Evolutionary conservation across 2,329 filamentous ascomycete genomes (phyloP).

Genomic region (Fusarium pseudograminearum): DNA sequence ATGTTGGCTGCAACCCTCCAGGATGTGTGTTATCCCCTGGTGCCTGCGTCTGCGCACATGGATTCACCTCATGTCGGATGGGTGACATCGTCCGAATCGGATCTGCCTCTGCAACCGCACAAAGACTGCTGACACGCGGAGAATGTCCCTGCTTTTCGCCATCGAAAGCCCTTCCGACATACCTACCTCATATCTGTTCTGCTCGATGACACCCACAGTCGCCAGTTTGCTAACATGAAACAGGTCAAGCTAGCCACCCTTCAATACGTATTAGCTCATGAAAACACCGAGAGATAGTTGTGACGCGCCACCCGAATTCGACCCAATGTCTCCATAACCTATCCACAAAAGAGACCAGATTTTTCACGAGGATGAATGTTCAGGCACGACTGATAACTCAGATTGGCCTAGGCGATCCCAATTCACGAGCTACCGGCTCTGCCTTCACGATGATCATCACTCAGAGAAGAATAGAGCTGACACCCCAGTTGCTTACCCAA

Average conservation of each 20-base stretch:
- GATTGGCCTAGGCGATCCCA: slow-evolving; percentile 16
- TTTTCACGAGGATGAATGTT: slow-evolving; percentile 4
- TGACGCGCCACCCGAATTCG: slow-evolving; percentile 27
- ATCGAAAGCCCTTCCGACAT: slow-evolving; percentile 8
- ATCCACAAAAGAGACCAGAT: slow-evolving; percentile 11
- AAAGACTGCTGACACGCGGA: slow-evolving; percentile 31
- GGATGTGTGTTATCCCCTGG: slow-evolving; percentile 28
- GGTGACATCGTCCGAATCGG: slow-evolving; percentile 47
- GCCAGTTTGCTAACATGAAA: neutral
- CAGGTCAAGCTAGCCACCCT: neutral
- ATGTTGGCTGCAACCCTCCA: slow-evolving; percentile 30
- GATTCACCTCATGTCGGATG: slow-evolving; percentile 31
- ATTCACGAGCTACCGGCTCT: slow-evolving; percentile 15
- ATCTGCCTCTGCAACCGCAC: slow-evolving; percentile 38
- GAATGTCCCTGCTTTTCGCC: slow-evolving; percentile 34
- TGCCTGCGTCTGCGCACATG: slow-evolving; percentile 29
- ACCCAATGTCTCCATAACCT: slow-evolving; percentile 18
- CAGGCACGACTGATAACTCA: slow-evolving; percentile 12
- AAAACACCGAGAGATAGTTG: slow-evolving; percentile 5
- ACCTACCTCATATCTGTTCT: neutral
- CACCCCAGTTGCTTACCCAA: slow-evolving; percentile 42
- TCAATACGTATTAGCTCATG: neutral
- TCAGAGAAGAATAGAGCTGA: slow-evolving; percentile 30
- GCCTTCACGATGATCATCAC: slow-evolving; percentile 30
- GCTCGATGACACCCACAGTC: neutral